phyloP scores from a whole-genome alignment of 2,329 filamentous ascomycete genomes.

The Alternaria longipes region DNA sequence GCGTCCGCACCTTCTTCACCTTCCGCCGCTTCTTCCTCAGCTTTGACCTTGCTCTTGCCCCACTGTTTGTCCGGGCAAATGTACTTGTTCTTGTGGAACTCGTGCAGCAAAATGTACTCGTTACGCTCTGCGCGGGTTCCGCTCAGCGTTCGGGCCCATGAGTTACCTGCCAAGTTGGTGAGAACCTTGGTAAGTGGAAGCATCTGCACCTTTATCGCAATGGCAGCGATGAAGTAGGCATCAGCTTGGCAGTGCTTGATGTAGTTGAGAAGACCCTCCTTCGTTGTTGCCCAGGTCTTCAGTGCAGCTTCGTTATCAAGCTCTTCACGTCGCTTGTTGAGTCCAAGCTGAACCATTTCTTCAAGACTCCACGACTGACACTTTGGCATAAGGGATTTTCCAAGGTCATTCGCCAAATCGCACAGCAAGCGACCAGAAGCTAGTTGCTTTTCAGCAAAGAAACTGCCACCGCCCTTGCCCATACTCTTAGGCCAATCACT shows the following conservation, averaged over 20 bases:
- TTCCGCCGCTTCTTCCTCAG: slow-evolving; percentile 76
- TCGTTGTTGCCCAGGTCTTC: slow-evolving; percentile 84
- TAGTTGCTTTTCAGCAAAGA: slow-evolving; percentile 91
- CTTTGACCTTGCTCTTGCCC: slow-evolving; percentile 77
- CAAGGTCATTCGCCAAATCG: slow-evolving; percentile 94
- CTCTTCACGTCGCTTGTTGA: slow-evolving; percentile 79
- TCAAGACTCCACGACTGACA: slow-evolving; percentile 98
- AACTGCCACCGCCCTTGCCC: slow-evolving; percentile 84
- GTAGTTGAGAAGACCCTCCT: slow-evolving; percentile 90
- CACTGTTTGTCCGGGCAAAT: slow-evolving; percentile 96
- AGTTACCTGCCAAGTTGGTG: slow-evolving; percentile 96
- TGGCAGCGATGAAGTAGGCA: slow-evolving; percentile 92
- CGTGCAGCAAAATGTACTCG: slow-evolving; percentile 98
- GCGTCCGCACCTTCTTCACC: slow-evolving; percentile 72
- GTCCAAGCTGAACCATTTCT: slow-evolving; percentile 94
- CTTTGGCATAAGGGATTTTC: slow-evolving; percentile 95
- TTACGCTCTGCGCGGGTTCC: slow-evolving; percentile 97
- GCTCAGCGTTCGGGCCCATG: slow-evolving; percentile 94
- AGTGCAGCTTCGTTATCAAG: slow-evolving; percentile 88
- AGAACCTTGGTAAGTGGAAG: slow-evolving; percentile 92
- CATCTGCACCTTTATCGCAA: slow-evolving; percentile 89
- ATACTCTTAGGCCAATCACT: slow-evolving; percentile 87
- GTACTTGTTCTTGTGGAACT: slow-evolving; percentile 96
- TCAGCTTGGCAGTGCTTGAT: slow-evolving; percentile 93
- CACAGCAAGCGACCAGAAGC: slow-evolving; percentile 90